phyloP scores from a whole-genome alignment of 2,329 filamentous ascomycete genomes.

The Pyrenochaeta sp. region DNA sequence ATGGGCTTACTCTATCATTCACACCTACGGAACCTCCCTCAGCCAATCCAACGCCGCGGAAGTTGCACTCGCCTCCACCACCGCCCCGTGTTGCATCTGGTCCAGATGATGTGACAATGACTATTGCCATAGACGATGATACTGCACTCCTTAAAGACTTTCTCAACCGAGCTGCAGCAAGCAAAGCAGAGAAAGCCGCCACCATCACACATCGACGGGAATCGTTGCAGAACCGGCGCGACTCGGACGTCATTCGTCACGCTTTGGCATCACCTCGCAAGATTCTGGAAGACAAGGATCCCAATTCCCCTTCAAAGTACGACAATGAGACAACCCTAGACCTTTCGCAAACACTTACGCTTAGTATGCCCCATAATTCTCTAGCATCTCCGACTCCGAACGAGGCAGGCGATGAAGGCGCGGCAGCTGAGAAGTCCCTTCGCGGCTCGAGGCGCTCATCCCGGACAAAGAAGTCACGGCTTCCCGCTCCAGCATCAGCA shows the following conservation, averaged over 20 bases:
- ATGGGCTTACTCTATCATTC: constrained; percentile 39
- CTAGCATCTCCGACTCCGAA: constrained; percentile 26
- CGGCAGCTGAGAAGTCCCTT: constrained; percentile 21
- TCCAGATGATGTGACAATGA: constrained; percentile 42
- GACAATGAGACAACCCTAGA: constrained; percentile 44
- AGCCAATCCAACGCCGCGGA: constrained; percentile 27
- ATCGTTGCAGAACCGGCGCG: constrained; percentile 56
- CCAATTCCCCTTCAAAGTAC: constrained; percentile 56
- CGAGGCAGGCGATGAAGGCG: constrained; percentile 19
- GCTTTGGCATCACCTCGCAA: constrained; percentile 57
- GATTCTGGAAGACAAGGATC: constrained; percentile 57
- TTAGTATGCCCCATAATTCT: constrained; percentile 26
- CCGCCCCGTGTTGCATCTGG: constrained; percentile 31
- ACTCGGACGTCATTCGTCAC: constrained; percentile 57
- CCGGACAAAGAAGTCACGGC: constrained; percentile 45
- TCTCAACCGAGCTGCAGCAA: constrained; percentile 58
- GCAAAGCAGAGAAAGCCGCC: constrained; percentile 51
- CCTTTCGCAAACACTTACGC: constrained; percentile 39
- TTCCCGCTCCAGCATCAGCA: constrained; percentile 38
- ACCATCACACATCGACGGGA: constrained; percentile 48
- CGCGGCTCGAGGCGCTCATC: constrained; percentile 43
- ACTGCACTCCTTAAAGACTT: constrained; percentile 60
- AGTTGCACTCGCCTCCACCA: constrained; percentile 39
- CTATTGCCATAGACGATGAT: constrained; percentile 54
- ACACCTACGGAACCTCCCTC: constrained; percentile 21